Conservation (phyloP, 169 alveolate genomes). For the Cryptosporidium tyzzeri region DNA sequence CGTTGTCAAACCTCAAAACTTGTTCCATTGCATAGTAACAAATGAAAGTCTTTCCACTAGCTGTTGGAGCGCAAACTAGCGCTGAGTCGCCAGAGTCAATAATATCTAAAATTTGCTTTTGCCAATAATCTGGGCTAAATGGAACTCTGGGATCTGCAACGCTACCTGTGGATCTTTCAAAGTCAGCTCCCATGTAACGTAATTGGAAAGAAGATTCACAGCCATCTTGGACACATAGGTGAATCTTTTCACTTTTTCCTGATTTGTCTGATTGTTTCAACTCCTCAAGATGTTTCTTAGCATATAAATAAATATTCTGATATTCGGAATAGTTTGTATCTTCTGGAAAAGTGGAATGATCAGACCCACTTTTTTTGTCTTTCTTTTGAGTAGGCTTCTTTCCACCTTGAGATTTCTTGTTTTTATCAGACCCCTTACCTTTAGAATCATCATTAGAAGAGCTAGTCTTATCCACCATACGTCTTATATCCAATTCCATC, state of each 20-base stretch:
- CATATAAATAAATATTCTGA: constrained; percentile 11
- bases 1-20: constrained; percentile 87
- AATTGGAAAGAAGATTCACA: constrained; percentile 76
- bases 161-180: constrained; percentile 88
- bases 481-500: constrained; percentile 42
- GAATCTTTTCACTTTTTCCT: constrained; percentile 35
- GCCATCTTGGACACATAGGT: constrained; percentile 19
- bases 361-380: constrained; percentile 32
- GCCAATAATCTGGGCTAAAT: constrained; percentile 93
- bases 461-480: not conserved
- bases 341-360: constrained; percentile 27
- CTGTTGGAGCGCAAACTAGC: constrained; percentile 91
- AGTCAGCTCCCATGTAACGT: constrained; percentile 86
- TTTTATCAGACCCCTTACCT: constrained; percentile 2
- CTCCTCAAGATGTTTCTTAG: constrained; percentile 37
- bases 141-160: constrained; percentile 89
- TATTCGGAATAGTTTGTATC: constrained; percentile 49
- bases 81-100: constrained; percentile 86
- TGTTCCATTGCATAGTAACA: constrained; percentile 94
- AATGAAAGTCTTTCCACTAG: constrained; percentile 93
- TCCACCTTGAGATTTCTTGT: not conserved
- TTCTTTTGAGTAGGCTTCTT: constrained; percentile 9
- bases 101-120: constrained; percentile 85
- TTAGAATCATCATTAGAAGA: constrained; percentile 1
- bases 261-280: not conserved